Evolutionary conservation across 495 filamentous ascomycete species (phyloP).

Genomic region (Penicillium argentinense): DNA sequence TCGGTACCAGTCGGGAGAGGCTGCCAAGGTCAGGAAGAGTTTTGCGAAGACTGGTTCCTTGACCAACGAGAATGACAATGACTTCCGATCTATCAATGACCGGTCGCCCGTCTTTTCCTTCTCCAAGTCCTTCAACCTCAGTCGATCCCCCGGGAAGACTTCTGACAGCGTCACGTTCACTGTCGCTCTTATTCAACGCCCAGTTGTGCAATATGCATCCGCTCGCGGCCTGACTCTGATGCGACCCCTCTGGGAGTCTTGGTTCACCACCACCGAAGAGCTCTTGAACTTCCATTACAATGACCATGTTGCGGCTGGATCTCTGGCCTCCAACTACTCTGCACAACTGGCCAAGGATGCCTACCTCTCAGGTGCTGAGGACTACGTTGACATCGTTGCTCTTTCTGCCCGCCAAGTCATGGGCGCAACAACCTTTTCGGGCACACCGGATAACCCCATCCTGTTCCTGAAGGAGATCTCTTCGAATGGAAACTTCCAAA

Average conservation of each 20-base stretch:
- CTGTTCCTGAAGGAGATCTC: constrained; percentile 96
- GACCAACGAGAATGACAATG: constrained; percentile 60
- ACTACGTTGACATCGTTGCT: constrained; percentile 76
- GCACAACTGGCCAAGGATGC: constrained; percentile 76
- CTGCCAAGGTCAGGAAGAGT: constrained; percentile 61
- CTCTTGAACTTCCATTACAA: constrained; percentile 74
- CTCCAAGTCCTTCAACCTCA: constrained; percentile 71
- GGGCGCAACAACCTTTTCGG: constrained; percentile 85
- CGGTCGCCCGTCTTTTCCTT: constrained; percentile 92
- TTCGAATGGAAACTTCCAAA: constrained; percentile 91
- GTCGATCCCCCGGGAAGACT: constrained; percentile 17
- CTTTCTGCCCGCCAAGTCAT: constrained; percentile 90
- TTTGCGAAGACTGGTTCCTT: constrained; percentile 73
- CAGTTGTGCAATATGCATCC: constrained; percentile 83
- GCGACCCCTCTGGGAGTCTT: constrained; percentile 83
- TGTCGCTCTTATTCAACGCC: constrained; percentile 78
- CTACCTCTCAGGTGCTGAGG: constrained; percentile 48
- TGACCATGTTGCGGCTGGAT: constrained; percentile 63
- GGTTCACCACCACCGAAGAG: constrained; percentile 61
- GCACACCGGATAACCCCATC: constrained; percentile 79
- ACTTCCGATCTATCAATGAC: constrained; percentile 72
- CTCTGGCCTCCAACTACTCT: constrained; percentile 75
- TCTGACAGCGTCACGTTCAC: constrained; percentile 71
- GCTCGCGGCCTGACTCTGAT: constrained; percentile 78
- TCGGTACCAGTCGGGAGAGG: constrained; percentile 69